Conservation (phyloP, 192 early-diverging fungal genomes). For the Entrophospora sp. region DNA sequence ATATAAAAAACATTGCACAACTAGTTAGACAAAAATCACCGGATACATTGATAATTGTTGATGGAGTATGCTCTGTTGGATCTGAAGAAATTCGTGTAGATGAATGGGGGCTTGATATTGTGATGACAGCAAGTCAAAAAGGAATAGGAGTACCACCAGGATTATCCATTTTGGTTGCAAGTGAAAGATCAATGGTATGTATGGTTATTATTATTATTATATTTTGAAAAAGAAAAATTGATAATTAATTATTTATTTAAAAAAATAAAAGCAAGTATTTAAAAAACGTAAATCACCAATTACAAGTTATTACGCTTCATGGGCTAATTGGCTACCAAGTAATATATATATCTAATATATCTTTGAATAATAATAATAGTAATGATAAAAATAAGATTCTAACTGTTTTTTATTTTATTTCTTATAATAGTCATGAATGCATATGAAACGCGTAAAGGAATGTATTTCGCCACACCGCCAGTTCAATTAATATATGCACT, state of each 20-base stretch:
- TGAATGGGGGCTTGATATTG: conserved; percentile 85
- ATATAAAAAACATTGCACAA: conserved; percentile 68
- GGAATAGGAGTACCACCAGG: conserved; percentile 92
- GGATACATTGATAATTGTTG: conserved; percentile 80
- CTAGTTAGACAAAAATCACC: conserved; percentile 71
- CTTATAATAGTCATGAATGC: conserved; percentile 69
- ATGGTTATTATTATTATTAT: not conserved
- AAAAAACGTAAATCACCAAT: conserved; percentile 66
- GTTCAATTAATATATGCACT: conserved; percentile 90
- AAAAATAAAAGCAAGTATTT: conserved; percentile 44
- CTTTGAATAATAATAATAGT: not conserved
- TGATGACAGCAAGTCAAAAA: conserved; percentile 92
- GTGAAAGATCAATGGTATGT: conserved; percentile 56
- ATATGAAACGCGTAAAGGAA: conserved; percentile 85
- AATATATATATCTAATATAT: not conserved
- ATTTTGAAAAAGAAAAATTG: too few species aligned
- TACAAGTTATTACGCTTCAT: conserved; percentile 85
- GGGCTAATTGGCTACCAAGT: conserved; percentile 89
- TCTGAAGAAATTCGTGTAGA: conserved; percentile 89
- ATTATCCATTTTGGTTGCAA: conserved; percentile 78
- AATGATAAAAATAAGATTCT: not conserved
- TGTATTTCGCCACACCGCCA: conserved; percentile 96
- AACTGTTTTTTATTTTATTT: not conserved
- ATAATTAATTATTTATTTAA: too few species aligned
- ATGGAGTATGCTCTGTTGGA: conserved; percentile 93